Base-by-base conservation (phyloP, 192 early-diverging fungal species). In the Allomyces macrogynus region DNA sequence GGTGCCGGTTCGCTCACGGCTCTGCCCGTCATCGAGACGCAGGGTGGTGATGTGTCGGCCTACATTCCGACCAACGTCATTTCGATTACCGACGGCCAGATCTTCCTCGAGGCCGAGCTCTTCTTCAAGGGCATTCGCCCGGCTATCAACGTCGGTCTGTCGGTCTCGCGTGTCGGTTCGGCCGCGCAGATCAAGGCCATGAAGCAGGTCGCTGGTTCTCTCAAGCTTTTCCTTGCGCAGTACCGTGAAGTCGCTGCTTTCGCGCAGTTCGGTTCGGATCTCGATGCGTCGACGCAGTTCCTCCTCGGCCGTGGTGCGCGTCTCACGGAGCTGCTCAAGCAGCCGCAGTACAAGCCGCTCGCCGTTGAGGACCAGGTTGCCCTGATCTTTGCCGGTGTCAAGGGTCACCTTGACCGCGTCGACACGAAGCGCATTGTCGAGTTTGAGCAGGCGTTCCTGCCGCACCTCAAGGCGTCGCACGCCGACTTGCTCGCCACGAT, bases 11-110 rank as follows among this genome's bases (percentile, higher is more conserved):
- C 95, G 76, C 84, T 98, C 83, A 98, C 95, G 65, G 95, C 95
- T 49, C 86, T 98, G 66, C 95, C 95, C 76, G 91, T 98, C 73
- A 96, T 98, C 81, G 95, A 98, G 78, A 98, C 95, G 68, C 92
- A 96, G 82, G 95, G 95, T 86, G 95, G 95, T 80, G 95, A 96
- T 90, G 95, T 98, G 75, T 98, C 95, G 72, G 95, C 95, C 40
- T 98, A 98, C 84, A 98, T 98, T 85, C 95, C 95, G 68, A 98
- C 95, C 74, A 98, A 98, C 84, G 93, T 98, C 72, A 98, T 98
- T 94, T 98, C 95, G 78, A 99, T 99, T 72, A 99, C 95, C 67
- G 95, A 99, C 81, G 95, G 95, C 49, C 95, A 99, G 80, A 96
- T 99, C 70, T 99, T 99, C 89, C 86, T 99, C 84, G 95, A 99